Conservation (phyloP, 2,329 filamentous ascomycete species). For the Neurospora sp. region DNA sequence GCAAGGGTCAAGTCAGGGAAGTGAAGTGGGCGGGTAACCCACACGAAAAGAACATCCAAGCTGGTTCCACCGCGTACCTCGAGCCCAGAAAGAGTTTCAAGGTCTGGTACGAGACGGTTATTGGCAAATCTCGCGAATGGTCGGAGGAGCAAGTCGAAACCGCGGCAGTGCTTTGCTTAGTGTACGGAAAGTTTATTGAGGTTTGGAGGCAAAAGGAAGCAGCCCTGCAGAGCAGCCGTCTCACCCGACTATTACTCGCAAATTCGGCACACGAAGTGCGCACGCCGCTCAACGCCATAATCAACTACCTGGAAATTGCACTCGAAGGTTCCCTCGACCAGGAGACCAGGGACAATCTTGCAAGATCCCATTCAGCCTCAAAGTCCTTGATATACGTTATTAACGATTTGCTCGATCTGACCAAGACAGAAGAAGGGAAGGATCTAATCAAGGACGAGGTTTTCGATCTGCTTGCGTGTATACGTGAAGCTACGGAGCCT, state of each 20-base stretch:
- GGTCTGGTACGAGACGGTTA: slow-evolving; percentile 69
- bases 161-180: slow-evolving; percentile 74
- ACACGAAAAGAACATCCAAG: slow-evolving; percentile 66
- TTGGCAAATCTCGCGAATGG: slow-evolving; percentile 81
- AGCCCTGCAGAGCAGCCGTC: slow-evolving; percentile 68
- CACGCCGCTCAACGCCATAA: slow-evolving; percentile 85
- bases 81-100: slow-evolving; percentile 75
- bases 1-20: slow-evolving; percentile 64
- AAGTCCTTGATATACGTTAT: slow-evolving; percentile 92
- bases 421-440: slow-evolving; percentile 77
- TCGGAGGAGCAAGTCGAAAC: slow-evolving; percentile 83
- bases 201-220: slow-evolving; percentile 89
- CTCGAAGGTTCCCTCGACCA: slow-evolving; percentile 69
- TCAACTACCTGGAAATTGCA: slow-evolving; percentile 89
- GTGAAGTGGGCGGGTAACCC: slow-evolving; percentile 84
- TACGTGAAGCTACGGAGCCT: slow-evolving; percentile 67
- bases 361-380: slow-evolving; percentile 79
- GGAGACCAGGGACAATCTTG: slow-evolving; percentile 76
- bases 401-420: slow-evolving; percentile 81
- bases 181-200: slow-evolving; percentile 83
- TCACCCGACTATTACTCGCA: slow-evolving; percentile 69
- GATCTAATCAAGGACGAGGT: slow-evolving; percentile 70
- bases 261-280: slow-evolving; percentile 90
- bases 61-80: slow-evolving; percentile 63
- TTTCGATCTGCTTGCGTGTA: slow-evolving; percentile 61